Conservation (phyloP, 352 stramenopile species). For the Phytophthora pisi region DNA sequence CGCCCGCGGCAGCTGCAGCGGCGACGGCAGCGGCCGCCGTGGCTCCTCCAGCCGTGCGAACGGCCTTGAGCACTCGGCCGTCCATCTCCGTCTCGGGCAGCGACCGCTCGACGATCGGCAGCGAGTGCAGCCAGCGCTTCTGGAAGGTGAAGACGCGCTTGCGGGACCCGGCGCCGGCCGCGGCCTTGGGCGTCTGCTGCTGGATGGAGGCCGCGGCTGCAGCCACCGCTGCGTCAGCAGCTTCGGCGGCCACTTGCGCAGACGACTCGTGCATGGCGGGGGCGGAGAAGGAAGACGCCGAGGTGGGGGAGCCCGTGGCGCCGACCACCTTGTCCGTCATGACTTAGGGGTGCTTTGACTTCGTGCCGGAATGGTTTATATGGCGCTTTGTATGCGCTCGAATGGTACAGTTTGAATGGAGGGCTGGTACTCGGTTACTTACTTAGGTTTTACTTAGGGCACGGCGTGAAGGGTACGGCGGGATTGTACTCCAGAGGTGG, state of each 20-base stretch:
- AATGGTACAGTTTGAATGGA: conserved; percentile 30
- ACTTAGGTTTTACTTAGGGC: background rate
- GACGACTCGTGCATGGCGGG: conserved; percentile 12
- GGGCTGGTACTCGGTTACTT: conserved; percentile 22
- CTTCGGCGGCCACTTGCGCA: conserved; percentile 11
- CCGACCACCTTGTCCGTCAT: conserved; percentile 32
- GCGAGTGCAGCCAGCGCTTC: conserved; percentile 76
- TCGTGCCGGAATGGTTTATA: background rate
- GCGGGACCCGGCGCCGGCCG: conserved; percentile 22
- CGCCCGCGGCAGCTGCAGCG: conserved; percentile 9
- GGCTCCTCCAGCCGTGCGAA: conserved; percentile 1
- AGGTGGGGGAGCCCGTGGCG: conserved; percentile 28
- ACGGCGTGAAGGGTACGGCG: conserved; percentile 8
- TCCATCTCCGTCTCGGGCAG: conserved; percentile 46
- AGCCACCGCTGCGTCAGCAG: background rate
- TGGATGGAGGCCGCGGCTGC: background rate
- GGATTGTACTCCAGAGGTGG: no score
- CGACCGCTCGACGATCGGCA: conserved; percentile 81
- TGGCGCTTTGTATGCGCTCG: conserved; percentile 6
- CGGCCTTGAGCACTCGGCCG: conserved; percentile 33
- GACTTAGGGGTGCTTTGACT: conserved; percentile 10
- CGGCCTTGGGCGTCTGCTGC: conserved; percentile 19
- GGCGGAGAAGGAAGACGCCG: conserved; percentile 20
- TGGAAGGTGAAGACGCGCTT: conserved; percentile 87
- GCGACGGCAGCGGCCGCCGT: conserved; percentile 16